Conservation (phyloP, 2,329 filamentous ascomycete species). For the Clonostachys byssicola region DNA sequence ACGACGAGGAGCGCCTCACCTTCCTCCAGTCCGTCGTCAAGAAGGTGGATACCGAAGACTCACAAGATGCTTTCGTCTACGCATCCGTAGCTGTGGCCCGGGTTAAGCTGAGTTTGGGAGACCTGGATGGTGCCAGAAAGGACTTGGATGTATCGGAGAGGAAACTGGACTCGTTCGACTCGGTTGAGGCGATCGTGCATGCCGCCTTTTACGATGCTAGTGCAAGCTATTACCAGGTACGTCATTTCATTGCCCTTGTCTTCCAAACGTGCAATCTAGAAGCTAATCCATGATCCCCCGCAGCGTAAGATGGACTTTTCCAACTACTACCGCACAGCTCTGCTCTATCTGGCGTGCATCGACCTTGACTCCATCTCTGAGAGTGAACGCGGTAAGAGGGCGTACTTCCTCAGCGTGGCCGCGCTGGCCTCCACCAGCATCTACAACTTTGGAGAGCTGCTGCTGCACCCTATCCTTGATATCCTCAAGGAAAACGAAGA, state of each 20-base stretch:
- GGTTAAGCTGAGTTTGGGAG: slow-evolving; percentile 76
- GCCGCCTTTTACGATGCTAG: slow-evolving; percentile 95
- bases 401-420: slow-evolving; percentile 89
- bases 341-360: slow-evolving; percentile 96
- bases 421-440: slow-evolving; percentile 91
- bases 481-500: slow-evolving; percentile 66
- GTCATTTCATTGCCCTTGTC: background rate
- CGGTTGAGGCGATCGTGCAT: slow-evolving; percentile 92
- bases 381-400: slow-evolving; percentile 74
- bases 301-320: slow-evolving; percentile 82
- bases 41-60: slow-evolving; percentile 87
- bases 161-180: slow-evolving; percentile 88
- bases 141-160: slow-evolving; percentile 84
- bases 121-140: slow-evolving; percentile 78
- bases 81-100: slow-evolving; percentile 86
- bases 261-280: slow-evolving; percentile 15
- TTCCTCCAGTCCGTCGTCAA: slow-evolving; percentile 82
- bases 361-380: slow-evolving; percentile 71
- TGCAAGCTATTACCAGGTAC: slow-evolving; percentile 85
- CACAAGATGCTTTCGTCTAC: slow-evolving; percentile 94
- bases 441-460: slow-evolving; percentile 99
- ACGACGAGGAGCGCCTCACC: slow-evolving; percentile 77
- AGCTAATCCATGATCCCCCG: slow-evolving; percentile 16
- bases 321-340: slow-evolving; percentile 94
- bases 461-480: slow-evolving; percentile 93